Evolutionary conservation across 805 yeast species (phyloP), one percentile per base, ranked within the genome.

Genomic region (Schwanniomyces sp.): DNA sequence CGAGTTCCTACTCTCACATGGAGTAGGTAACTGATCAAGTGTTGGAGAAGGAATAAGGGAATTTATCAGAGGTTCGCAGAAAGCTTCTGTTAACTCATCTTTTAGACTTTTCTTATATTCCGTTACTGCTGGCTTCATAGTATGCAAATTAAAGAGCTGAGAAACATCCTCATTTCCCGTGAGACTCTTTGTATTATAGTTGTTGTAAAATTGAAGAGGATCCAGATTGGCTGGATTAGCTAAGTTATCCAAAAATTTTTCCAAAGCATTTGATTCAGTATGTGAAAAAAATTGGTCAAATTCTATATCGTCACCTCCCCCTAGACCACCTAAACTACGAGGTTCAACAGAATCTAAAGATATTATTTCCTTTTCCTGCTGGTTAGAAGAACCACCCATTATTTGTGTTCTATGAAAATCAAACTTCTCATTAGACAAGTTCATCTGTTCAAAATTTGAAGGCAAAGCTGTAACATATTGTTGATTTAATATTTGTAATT

Each of bases 231-330:
- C 37, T 41, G 66, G 57, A 53, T 62, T 60, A 27, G 66, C 72
- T 53, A 73, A 62, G 49, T 66, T 67, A 49, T 73, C 77, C 56
- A 73, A 61, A 47, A 73, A 73, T 54, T 56, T 62, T 49, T 71
- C 76, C 56, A 73, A 63, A 17, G 72, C 70, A 55, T 66, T 61
- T 10, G 69, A 61, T 50, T 69, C 74, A 16, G 69, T 66, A 50
- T 65, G 62, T 37, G 69, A 60, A 46, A 69, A 69, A 47, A 69
- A 69, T 45, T 65, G 63, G 48, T 67, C 72, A 52, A 66, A 61
- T 29, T 41, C 67, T 3, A 51, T 55, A n/a, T 44, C 48, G 11
- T 44, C 37, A 4, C 41, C 40, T 11, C 51, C 52, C 3, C 36
- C 36, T 14, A 32, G 24, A 21, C 24, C 5, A 29, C 34, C 34